A percentile compares a stretch with the other conserved stretches of the same genome.
Conservation (phyloP, 2,329 filamentous ascomycete genomes). For the Leptosphaerulina australis region DNA sequence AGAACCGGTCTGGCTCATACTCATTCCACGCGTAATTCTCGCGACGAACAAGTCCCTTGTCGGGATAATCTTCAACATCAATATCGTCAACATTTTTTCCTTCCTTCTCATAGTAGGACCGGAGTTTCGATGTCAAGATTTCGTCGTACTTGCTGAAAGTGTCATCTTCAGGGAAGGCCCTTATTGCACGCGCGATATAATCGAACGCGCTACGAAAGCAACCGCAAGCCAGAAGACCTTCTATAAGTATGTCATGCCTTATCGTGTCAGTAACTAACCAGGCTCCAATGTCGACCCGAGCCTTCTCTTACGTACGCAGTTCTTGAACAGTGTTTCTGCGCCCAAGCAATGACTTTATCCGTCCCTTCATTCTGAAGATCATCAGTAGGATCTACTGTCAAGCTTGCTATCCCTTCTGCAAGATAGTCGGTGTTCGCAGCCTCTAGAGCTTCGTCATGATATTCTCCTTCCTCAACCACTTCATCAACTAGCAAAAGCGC, state of each 20-base stretch:
- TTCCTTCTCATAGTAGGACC: conserved; percentile 30
- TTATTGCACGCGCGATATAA: conserved; percentile 68
- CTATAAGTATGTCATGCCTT: conserved; percentile 48
- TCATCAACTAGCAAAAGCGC: conserved; percentile 88
- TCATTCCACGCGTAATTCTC: conserved; percentile 69
- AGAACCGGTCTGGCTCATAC: conserved; percentile 64
- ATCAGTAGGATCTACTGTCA: conserved; percentile 5
- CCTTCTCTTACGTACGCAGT: conserved; percentile 37
- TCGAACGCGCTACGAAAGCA: conserved; percentile 71
- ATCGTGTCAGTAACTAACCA: conserved; percentile 13
- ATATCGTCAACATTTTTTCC: conserved; percentile 48
- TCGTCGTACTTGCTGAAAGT: conserved; percentile 62
- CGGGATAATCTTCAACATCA: conserved; percentile 65
- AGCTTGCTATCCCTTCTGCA: conserved; percentile 13
- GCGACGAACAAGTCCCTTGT: conserved; percentile 70
- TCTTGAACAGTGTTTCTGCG: conserved; percentile 31
- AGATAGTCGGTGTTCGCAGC: conserved; percentile 52
- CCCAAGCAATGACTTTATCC: conserved; percentile 20
- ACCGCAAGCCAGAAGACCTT: conserved; percentile 64
- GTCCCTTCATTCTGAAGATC: conserved; percentile 1
- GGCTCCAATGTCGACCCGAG: background rate
- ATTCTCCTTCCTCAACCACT: conserved; percentile 77
- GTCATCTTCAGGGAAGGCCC: conserved; percentile 60
- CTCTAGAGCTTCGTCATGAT: conserved; percentile 70
- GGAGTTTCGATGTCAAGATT: conserved; percentile 53